These are phyloP conservation scores for Zygnema cylindricum DNA, from an alignment of 139 green algal genomes.

Conservation along the genomic window DNA sequence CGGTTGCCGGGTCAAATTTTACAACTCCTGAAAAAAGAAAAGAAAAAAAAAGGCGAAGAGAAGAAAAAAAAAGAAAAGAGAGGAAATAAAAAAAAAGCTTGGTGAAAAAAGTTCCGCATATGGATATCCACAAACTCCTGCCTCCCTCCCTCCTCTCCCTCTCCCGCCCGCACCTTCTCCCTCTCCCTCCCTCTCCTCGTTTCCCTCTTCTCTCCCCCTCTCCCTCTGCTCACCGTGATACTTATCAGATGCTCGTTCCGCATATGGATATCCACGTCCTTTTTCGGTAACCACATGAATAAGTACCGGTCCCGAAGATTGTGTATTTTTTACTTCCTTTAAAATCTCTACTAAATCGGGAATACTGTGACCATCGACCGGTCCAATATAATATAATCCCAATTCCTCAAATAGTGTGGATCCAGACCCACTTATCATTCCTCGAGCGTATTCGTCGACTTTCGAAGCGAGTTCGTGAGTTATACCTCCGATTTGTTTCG, in stretches of 20 bases:
- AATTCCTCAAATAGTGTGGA: conserved; percentile 99
- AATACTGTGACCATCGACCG: conserved; percentile 96
- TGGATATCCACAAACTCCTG: no score
- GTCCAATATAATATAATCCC: conserved; percentile 99
- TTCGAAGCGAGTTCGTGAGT: conserved; percentile 92
- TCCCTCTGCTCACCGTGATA: conserved; percentile 86
- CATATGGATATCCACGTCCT: conserved; percentile 88
- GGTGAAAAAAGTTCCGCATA: no score
- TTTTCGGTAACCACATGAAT: conserved; percentile 98
- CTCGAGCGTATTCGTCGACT: conserved; percentile 98
- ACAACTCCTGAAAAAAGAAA: conserved; percentile 93
- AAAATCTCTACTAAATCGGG: conserved; percentile 66
- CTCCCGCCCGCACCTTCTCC: no score
- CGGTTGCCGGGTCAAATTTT: conserved; percentile 93
- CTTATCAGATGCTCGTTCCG: conserved; percentile 87
- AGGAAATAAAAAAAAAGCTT: no score
- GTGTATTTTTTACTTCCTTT: conserved; percentile 88
- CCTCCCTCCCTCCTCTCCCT: no score
- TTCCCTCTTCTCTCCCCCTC: no score
- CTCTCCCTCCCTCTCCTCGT: no score
- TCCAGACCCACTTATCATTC: conserved; percentile 95
- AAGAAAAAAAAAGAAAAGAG: no score
- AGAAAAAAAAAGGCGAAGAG: no score
- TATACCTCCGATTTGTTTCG: conserved; percentile 90
- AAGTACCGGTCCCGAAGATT: conserved; percentile 93